Evolutionary conservation across 2,329 filamentous ascomycete species (phyloP).

Genomic region (Fusarium sp.): DNA sequence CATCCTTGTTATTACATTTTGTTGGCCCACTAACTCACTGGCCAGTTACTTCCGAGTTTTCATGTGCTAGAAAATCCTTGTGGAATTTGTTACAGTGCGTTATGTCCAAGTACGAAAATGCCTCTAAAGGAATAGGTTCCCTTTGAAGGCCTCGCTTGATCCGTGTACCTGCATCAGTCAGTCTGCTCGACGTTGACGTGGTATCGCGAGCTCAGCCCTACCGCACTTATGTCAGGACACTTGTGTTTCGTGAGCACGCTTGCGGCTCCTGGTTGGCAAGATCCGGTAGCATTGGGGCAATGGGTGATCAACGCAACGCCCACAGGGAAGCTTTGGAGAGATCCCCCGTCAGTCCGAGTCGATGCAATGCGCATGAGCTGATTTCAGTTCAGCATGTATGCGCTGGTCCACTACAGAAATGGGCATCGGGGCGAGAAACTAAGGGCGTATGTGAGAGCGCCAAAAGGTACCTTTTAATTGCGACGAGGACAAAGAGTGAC

Average conservation of each 20-base stretch:
- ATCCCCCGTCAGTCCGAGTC: conserved; percentile 17
- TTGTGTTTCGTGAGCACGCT: conserved; percentile 27
- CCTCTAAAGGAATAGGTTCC: conserved; percentile 21
- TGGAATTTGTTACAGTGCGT: conserved; percentile 16
- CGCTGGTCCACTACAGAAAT: conserved; percentile 17
- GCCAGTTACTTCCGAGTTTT: conserved; percentile 22
- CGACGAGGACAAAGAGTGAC: conserved; percentile 26
- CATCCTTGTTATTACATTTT: conserved; percentile 35
- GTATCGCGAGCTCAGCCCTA: conserved; percentile 39
- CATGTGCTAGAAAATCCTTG: conserved; percentile 31
- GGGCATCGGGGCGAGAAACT: conserved; percentile 25
- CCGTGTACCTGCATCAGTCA: conserved; percentile 16
- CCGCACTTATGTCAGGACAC: conserved; percentile 22
- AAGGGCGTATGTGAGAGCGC: conserved; percentile 30
- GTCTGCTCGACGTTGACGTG: conserved; percentile 27
- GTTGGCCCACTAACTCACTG: conserved; percentile 30
- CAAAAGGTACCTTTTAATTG: conserved; percentile 21
- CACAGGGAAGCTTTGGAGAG: conserved; percentile 15
- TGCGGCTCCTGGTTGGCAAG: conserved; percentile 27
- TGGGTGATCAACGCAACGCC: conserved; percentile 30
- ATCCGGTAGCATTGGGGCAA: conserved; percentile 32
- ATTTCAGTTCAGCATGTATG: conserved; percentile 8
- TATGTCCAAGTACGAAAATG: conserved; percentile 36
- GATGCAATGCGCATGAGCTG: not conserved
- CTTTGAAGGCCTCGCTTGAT: conserved; percentile 10